Evolutionary conservation across 2,329 filamentous ascomycete genomes (phyloP).

Genomic region (Colletotrichum siamense): DNA sequence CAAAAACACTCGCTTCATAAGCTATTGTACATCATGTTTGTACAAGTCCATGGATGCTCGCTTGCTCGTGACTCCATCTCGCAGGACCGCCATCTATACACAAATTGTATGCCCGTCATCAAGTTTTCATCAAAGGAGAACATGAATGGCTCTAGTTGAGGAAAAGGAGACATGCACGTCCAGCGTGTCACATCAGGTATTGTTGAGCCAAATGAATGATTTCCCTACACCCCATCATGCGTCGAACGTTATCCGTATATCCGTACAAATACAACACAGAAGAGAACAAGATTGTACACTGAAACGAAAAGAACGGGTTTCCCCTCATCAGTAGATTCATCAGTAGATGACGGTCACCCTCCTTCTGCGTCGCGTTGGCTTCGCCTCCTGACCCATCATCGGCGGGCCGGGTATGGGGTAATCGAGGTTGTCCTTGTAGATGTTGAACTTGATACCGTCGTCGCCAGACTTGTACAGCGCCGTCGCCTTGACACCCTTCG

Average conservation of each 20-base stretch:
- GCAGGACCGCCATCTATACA: neutral
- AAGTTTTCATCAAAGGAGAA: neutral
- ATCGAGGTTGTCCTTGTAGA: constrained; percentile 32
- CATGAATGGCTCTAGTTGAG: neutral
- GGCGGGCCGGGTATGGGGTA: constrained; percentile 37
- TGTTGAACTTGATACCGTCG: constrained; percentile 40
- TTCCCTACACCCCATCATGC: neutral
- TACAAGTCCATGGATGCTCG: neutral
- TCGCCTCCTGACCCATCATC: constrained; percentile 24
- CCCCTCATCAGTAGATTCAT: neutral
- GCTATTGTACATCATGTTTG: neutral
- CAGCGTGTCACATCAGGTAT: neutral
- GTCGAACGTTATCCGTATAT: neutral
- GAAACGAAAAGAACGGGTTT: neutral
- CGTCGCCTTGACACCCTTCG: constrained; percentile 35
- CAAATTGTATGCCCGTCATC: neutral
- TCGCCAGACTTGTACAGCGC: constrained; percentile 39
- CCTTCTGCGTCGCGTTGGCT: neutral
- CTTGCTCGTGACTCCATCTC: neutral
- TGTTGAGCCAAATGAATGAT: neutral
- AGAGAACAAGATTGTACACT: neutral
- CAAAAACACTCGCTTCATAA: neutral
- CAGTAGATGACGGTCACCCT: constrained; percentile 6
- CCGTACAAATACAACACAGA: neutral
- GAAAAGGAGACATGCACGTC: neutral